Conservation (phyloP, 371 early-diverging fungal species). For the Gilbertella persicaria region DNA sequence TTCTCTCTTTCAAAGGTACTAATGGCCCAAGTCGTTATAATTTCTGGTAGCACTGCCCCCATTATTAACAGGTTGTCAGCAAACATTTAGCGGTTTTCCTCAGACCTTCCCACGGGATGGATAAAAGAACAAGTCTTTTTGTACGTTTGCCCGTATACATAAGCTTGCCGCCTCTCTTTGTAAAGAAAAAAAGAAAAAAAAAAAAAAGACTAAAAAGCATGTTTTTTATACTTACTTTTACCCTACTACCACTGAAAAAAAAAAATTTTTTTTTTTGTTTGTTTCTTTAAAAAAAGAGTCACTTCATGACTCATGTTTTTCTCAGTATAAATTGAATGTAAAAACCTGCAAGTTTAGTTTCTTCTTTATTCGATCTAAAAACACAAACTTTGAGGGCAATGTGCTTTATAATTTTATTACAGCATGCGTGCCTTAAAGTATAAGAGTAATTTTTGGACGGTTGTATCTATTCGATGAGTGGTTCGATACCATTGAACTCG, state of each 20-base stretch:
- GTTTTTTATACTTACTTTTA: constrained; percentile 2
- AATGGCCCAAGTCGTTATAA: constrained; percentile 14
- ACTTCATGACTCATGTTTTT: not conserved
- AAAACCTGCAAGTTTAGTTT: constrained; percentile 14
- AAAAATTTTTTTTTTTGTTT: constrained; percentile 18
- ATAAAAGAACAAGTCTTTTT: constrained; percentile 41
- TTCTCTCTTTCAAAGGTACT: constrained; percentile 26
- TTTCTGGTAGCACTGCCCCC: constrained; percentile 50
- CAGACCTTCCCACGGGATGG: constrained; percentile 56
- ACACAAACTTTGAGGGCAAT: constrained; percentile 12
- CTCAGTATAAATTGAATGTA: constrained; percentile 5
- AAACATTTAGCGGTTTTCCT: constrained; percentile 52
- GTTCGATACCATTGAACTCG: constrained; percentile 35
- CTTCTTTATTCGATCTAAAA: constrained; percentile 36
- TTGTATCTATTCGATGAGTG: constrained; percentile 41
- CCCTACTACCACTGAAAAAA: not conserved
- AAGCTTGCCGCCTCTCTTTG: constrained; percentile 46
- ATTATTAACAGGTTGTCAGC: constrained; percentile 44
- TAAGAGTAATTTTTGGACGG: constrained; percentile 19
- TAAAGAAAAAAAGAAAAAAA: constrained; percentile 18
- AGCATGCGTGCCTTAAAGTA: constrained; percentile 13
- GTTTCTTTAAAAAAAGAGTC: constrained; percentile 2
- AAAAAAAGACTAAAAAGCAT: not conserved
- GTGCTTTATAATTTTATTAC: constrained; percentile 6
- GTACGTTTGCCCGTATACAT: constrained; percentile 56